Evolutionary conservation across 805 yeast genomes (phyloP).

Genomic region (Starmera quercuum): DNA sequence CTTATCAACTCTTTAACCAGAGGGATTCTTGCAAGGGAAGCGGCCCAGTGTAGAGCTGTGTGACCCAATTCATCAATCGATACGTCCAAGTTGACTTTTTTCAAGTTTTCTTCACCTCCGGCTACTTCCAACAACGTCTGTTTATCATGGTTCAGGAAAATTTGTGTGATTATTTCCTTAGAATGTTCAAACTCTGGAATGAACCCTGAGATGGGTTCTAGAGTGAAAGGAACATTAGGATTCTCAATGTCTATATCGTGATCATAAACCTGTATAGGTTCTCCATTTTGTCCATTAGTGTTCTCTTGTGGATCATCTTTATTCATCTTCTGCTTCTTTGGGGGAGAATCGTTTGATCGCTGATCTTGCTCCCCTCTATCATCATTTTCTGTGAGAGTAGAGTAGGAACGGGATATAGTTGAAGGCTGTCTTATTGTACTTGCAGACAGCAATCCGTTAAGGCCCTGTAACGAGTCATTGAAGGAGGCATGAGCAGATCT

Average conservation of each 20-base stretch:
- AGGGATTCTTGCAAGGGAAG: slow-evolving; percentile 74
- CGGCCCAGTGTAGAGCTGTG: slow-evolving; percentile 92
- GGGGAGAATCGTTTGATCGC: slow-evolving; percentile 24
- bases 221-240: slow-evolving; percentile 39
- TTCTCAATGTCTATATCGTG: slow-evolving; percentile 32
- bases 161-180: slow-evolving; percentile 39
- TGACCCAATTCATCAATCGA: slow-evolving; percentile 92
- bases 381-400: slow-evolving; percentile 26
- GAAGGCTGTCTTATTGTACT: slow-evolving; percentile 16
- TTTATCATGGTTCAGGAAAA: slow-evolving; percentile 38
- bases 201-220: slow-evolving; percentile 34
- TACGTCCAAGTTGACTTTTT: slow-evolving; percentile 57
- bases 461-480: slow-evolving; percentile 3
- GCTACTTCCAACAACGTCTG: slow-evolving; percentile 22
- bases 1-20: slow-evolving; percentile 64
- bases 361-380: slow-evolving; percentile 11
- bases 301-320: background rate
- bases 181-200: slow-evolving; percentile 29
- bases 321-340: slow-evolving; percentile 24
- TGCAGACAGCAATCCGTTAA: slow-evolving; percentile 6
- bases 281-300: background rate
- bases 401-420: slow-evolving; percentile 15
- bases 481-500: slow-evolving; percentile 8
- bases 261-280: slow-evolving; percentile 13
- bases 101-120: slow-evolving; percentile 16